Evolutionary conservation across 345 rosid species (phyloP), one percentile per base, ranked within the genome.

Genomic region (Salix purpurea): DNA sequence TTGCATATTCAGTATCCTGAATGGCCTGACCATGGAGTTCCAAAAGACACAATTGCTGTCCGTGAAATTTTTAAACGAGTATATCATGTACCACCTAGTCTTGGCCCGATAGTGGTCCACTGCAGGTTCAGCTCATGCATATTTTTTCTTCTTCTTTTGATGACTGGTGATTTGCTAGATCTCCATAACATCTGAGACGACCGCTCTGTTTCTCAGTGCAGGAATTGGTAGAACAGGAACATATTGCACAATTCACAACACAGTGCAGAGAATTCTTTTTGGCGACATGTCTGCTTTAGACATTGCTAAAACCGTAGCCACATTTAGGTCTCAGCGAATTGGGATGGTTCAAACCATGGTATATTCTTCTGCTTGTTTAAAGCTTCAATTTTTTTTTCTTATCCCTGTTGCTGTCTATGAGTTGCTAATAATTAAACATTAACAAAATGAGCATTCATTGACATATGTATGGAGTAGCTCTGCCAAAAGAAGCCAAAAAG

Each of bases 11-110:
- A 89, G 76, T 96, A 91, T 86, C 90, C 94, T 21, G 97, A 96
- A 40, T 93, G 99, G 99, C 99, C 98, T 79, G 99, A 96, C 80
- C 96, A 93, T 79, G 99, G 99, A 84, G 98, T 93, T 86, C 98
- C 99, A 39, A 76, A 21, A 40, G 91, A 91, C 76, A 91, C 97
- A 3, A 6, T 79, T 34, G 90, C 90, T 61, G 97, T 91, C 70
- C 94, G 97, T 76, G 94, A 93, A 82, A 96, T 96, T 71, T 86
- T 92, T 15, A 90, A 83, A 86, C 85, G 92, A 83, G 56, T 85
- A 60, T 77, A 88, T 76, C 86, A 80, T 52, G 76, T 90, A 64
- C 89, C 90, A 52, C 88, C 91, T n/a, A 86, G 76, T 80, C 83
- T 89, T 40, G 98, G 95, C 28, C 97, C 97, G 52, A 85, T 93